These are phyloP conservation scores for Lasiosphaeria hispida DNA, from an alignment of 495 filamentous ascomycete genomes.

Conservation along the genomic window DNA sequence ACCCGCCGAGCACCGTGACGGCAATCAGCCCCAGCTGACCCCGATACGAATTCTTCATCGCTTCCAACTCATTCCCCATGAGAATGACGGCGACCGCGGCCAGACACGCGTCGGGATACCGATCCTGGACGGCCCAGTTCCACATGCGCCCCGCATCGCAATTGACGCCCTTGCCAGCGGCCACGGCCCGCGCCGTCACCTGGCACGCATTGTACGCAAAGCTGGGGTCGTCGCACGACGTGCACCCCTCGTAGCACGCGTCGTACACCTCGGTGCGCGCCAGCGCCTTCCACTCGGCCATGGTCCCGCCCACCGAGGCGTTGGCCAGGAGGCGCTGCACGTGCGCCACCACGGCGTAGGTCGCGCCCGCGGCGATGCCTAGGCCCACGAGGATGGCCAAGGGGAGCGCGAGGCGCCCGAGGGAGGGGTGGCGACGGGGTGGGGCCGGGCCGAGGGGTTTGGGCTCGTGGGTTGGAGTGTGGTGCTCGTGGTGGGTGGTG, in stretches of 20 bases:
- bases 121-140: conserved; percentile 26
- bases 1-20: conserved; percentile 21
- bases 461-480: neutral
- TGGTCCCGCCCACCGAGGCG: conserved; percentile 17
- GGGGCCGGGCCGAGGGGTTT: neutral
- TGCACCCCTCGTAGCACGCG: conserved; percentile 29
- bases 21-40: conserved; percentile 17
- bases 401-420: conserved; percentile 2
- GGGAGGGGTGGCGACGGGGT: neutral
- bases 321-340: conserved; percentile 21
- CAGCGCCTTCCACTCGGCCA: conserved; percentile 16
- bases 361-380: neutral
- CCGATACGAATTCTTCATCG: conserved; percentile 18
- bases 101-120: conserved; percentile 27
- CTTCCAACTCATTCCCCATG: conserved; percentile 18
- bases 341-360: conserved; percentile 17
- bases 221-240: conserved; percentile 24
- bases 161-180: conserved; percentile 1
- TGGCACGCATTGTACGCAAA: conserved; percentile 27
- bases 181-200: conserved; percentile 14
- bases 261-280: conserved; percentile 27
- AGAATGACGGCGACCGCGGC: conserved; percentile 14
- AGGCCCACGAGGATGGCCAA: neutral
- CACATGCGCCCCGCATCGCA: conserved; percentile 30
- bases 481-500: too few relatives aligned